These are phyloP conservation scores for Rosa persica DNA, from an alignment of 306 rosid genomes.

Conservation along the genomic window DNA sequence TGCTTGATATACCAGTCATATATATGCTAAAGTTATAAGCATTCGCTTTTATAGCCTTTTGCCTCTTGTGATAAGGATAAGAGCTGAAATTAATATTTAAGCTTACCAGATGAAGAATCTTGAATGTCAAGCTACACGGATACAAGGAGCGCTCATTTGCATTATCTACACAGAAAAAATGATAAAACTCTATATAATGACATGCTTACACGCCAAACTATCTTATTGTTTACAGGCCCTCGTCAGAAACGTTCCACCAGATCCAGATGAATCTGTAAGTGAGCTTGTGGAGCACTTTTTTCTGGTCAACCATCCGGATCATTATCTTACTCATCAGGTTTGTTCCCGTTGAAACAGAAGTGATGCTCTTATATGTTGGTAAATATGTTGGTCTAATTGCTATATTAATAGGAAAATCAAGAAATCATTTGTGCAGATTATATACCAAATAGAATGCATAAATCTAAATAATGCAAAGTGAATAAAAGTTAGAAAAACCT, in stretches of 20 bases:
- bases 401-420: too few relatives aligned
- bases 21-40: not conserved
- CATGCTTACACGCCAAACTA: conserved; percentile 5
- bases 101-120: not conserved
- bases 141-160: not conserved
- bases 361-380: not conserved
- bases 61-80: not conserved
- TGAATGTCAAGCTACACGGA: not conserved
- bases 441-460: too few relatives aligned
- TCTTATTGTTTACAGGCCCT: conserved; percentile 63
- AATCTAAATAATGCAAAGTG: too few relatives aligned
- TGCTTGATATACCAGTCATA: not conserved
- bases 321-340: conserved; percentile 96
- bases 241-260: conserved; percentile 82
- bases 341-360: conserved; percentile 18
- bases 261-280: conserved; percentile 80
- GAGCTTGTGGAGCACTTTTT: conserved; percentile 96
- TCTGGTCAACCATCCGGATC: conserved; percentile 88
- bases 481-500: too few relatives aligned
- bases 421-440: too few relatives aligned
- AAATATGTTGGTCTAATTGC: too few relatives aligned
- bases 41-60: not conserved
- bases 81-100: not conserved
- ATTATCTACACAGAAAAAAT: not conserved
- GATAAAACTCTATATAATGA: not conserved